Conservation (phyloP, 2,329 filamentous ascomycete genomes). For the Xylaria sp. region DNA sequence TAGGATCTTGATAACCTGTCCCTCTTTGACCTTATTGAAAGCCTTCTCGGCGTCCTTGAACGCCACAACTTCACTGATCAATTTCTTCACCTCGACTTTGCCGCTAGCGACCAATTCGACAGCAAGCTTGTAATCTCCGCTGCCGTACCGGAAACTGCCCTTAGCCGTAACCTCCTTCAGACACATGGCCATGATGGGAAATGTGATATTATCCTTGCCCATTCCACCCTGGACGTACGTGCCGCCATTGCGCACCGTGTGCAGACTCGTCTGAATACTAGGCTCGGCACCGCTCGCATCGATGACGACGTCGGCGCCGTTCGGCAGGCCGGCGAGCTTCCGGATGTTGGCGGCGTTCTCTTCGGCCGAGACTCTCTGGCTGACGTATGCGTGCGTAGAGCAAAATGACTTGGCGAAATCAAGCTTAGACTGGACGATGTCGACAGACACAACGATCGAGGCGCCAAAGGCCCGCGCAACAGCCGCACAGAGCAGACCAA, state of each 20-base stretch:
- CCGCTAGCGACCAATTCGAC: slow-evolving; percentile 79
- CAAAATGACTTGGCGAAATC: slow-evolving; percentile 80
- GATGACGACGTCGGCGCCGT: slow-evolving; percentile 80
- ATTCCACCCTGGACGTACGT: slow-evolving; percentile 89
- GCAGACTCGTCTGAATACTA: slow-evolving; percentile 78
- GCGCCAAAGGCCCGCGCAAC: slow-evolving; percentile 90
- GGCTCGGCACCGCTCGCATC: slow-evolving; percentile 84
- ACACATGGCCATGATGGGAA: slow-evolving; percentile 91
- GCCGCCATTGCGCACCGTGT: slow-evolving; percentile 76
- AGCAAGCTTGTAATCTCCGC: slow-evolving; percentile 87
- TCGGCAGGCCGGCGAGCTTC: slow-evolving; percentile 67
- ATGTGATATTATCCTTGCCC: slow-evolving; percentile 86
- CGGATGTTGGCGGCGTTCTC: slow-evolving; percentile 79
- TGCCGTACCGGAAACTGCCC: slow-evolving; percentile 89
- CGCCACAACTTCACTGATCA: slow-evolving; percentile 80
- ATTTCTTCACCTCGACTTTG: slow-evolving; percentile 81
- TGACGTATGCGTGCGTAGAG: slow-evolving; percentile 76
- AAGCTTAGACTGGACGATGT: slow-evolving; percentile 83
- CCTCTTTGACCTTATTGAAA: slow-evolving; percentile 85
- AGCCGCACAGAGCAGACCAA: slow-evolving; percentile 87
- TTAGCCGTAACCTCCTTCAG: slow-evolving; percentile 88
- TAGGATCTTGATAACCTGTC: slow-evolving; percentile 78
- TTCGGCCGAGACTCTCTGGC: slow-evolving; percentile 69
- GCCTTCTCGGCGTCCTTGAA: slow-evolving; percentile 87
- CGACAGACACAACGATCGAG: slow-evolving; percentile 82